These are phyloP conservation scores for Cystobasidiopsis lactophilus DNA, from an alignment of 768 basidiomycete genomes.

Conservation along the genomic window DNA sequence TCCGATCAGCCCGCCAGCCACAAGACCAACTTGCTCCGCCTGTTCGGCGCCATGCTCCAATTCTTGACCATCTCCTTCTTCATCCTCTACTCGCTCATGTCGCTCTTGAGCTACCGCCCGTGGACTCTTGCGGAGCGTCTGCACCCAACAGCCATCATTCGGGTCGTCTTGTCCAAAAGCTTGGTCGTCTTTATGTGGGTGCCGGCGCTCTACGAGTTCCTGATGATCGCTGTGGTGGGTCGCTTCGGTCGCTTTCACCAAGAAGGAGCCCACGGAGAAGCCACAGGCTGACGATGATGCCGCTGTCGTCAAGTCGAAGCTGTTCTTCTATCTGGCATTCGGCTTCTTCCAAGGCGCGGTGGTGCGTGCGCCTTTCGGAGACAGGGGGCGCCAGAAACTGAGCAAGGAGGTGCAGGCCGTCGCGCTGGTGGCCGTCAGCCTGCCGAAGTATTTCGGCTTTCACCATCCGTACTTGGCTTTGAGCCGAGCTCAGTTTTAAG, in stretches of 20 bases:
- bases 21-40: background rate
- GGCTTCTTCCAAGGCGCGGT: conserved; percentile 5
- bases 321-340: conserved; percentile 11
- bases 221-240: background rate
- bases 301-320: conserved; percentile 1
- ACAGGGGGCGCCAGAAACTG: background rate
- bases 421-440: background rate
- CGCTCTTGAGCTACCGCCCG: background rate
- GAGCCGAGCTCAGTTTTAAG: background rate
- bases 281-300: background rate
- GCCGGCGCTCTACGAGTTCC: background rate
- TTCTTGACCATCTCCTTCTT: background rate
- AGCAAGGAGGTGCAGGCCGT: background rate
- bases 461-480: background rate
- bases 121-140: background rate
- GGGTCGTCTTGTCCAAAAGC: background rate
- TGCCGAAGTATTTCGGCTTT: background rate
- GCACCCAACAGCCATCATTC: background rate
- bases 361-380: background rate
- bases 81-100: background rate
- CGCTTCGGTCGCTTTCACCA: background rate
- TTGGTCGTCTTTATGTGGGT: background rate
- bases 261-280: background rate
- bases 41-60: background rate
- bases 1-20: background rate